A percentile compares a stretch with the other conserved stretches of the same genome.
Conservation (phyloP, 2,329 filamentous ascomycete genomes). For the Cercospora zeae-maydis region DNA sequence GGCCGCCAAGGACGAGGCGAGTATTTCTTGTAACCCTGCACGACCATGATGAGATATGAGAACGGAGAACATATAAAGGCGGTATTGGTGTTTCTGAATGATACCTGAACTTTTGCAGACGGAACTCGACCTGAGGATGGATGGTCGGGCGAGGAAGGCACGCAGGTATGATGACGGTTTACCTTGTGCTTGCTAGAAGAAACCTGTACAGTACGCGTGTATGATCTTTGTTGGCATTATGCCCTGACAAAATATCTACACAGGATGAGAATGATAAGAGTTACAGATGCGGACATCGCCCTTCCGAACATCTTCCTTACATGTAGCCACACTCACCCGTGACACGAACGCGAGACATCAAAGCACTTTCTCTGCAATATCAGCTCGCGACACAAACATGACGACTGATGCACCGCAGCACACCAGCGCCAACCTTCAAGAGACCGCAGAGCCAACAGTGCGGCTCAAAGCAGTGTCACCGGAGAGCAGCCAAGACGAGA, state of each 20-base stretch:
- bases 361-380: background rate
- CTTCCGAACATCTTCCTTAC: background rate
- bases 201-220: constrained; percentile 12
- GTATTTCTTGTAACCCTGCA: constrained; percentile 47
- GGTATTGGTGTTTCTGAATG: constrained; percentile 7
- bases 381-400: background rate
- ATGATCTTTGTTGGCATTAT: constrained; percentile 9
- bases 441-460: background rate
- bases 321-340: background rate
- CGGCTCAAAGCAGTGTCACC: background rate
- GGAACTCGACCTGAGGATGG: constrained; percentile 9
- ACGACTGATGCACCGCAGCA: background rate
- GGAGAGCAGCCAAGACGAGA: background rate
- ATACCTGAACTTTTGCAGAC: constrained; percentile 9
- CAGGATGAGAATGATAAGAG: background rate
- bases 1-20: constrained; percentile 51
- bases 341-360: background rate
- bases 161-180: background rate
- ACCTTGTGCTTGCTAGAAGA: background rate
- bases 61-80: background rate
- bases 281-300: background rate
- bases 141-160: background rate
- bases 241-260: background rate
- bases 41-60: background rate
- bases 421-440: background rate